Conservation (phyloP, 2,329 filamentous ascomycete genomes). For the Fusarium sp. region DNA sequence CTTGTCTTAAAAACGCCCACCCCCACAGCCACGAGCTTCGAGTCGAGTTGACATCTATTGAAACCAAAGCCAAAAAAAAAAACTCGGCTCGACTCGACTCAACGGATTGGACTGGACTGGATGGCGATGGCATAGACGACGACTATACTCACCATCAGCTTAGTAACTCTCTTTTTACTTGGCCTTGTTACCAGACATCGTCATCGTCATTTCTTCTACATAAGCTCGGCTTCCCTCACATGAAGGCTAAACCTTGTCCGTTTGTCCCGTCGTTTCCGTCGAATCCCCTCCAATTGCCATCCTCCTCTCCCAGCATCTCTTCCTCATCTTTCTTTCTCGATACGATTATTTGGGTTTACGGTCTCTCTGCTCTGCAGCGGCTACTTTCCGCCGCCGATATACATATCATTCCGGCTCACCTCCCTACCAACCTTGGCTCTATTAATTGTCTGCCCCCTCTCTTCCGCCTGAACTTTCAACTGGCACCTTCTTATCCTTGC, state of each 20-base stretch:
- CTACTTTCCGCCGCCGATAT: constrained; percentile 28
- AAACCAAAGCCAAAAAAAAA: constrained; percentile 14
- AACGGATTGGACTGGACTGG: not conserved
- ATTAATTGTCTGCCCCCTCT: constrained; percentile 40
- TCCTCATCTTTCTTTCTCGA: constrained; percentile 22
- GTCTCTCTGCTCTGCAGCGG: constrained; percentile 19
- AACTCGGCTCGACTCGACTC: constrained; percentile 6
- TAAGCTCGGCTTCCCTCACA: constrained; percentile 29
- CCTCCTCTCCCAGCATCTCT: constrained; percentile 27
- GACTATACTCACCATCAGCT: not conserved
- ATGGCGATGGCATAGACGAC: constrained; percentile 7
- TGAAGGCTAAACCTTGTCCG: constrained; percentile 46
- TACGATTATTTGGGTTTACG: constrained; percentile 34
- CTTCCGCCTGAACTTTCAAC: constrained; percentile 14
- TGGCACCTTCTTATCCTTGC: constrained; percentile 4
- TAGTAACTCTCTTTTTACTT: not conserved
- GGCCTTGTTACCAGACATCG: constrained; percentile 14
- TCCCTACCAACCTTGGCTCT: no score
- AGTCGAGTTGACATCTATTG: constrained; percentile 20
- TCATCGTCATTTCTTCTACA: constrained; percentile 27
- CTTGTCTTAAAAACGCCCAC: constrained; percentile 41
- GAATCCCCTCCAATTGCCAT: constrained; percentile 37
- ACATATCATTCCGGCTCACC: constrained; percentile 1
- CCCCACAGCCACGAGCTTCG: constrained; percentile 32
- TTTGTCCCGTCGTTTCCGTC: constrained; percentile 48